These are phyloP conservation scores for Ceratocystis papillata DNA, from an alignment of 2,329 filamentous ascomycete species.

Conservation along the genomic window DNA sequence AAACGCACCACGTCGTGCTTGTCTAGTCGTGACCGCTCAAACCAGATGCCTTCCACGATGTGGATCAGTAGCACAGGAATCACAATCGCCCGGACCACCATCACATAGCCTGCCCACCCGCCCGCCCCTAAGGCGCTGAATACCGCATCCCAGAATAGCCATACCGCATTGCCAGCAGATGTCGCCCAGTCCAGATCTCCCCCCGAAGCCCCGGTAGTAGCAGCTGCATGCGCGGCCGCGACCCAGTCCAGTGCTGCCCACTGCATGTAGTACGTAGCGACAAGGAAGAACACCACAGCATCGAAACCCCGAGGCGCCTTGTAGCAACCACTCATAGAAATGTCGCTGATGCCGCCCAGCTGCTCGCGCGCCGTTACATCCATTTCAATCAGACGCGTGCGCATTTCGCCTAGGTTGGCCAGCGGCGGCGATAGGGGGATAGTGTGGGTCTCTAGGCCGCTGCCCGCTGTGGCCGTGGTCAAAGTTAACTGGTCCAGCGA, in stretches of 20 bases:
- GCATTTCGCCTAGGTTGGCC: conserved; percentile 53
- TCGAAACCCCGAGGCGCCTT: conserved; percentile 31
- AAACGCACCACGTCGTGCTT: conserved; percentile 40
- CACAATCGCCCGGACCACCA: conserved; percentile 49
- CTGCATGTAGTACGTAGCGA: conserved; percentile 39
- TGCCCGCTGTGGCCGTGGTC: conserved; percentile 37
- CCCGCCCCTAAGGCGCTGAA: conserved; percentile 37
- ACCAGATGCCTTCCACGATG: conserved; percentile 46
- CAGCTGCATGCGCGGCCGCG: background rate
- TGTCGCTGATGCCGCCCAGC: conserved; percentile 49
- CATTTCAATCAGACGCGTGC: conserved; percentile 63
- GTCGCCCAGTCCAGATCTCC: conserved; percentile 31
- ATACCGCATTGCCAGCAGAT: conserved; percentile 40
- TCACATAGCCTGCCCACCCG: conserved; percentile 48
- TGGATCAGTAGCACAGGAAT: conserved; percentile 54
- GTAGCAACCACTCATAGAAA: conserved; percentile 35
- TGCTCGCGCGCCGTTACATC: conserved; percentile 43
- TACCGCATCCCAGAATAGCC: conserved; percentile 39
- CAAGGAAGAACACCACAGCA: conserved; percentile 38
- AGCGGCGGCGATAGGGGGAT: conserved; percentile 63
- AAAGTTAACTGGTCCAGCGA: conserved; percentile 51
- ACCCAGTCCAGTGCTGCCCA: conserved; percentile 28
- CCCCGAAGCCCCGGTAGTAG: background rate
- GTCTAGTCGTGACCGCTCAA: conserved; percentile 39
- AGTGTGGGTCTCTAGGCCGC: conserved; percentile 33